Percentiles rank a stretch among this genome's conserved stretches.
phyloP scores from a whole-genome alignment of 345 rosid species.

The Linum lewisii region DNA sequence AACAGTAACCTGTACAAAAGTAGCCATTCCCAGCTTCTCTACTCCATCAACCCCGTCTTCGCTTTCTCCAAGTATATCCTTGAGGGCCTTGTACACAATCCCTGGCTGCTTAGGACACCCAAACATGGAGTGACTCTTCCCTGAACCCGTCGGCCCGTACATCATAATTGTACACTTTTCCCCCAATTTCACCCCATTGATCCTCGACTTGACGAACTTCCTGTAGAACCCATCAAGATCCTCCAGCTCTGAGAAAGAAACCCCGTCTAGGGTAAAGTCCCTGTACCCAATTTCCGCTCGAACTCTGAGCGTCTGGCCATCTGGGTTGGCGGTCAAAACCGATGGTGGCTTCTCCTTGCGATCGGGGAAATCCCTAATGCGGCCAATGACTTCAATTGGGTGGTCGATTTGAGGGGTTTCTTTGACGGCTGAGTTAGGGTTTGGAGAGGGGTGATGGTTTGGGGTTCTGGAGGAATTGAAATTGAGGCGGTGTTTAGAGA shows the following conservation, averaged over 20 bases:
- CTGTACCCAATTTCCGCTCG: slow-evolving; percentile 84
- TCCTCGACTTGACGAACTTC: slow-evolving; percentile 64
- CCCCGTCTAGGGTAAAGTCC: slow-evolving; percentile 80
- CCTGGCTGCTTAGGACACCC: slow-evolving; percentile 86
- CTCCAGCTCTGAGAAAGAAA: slow-evolving; percentile 74
- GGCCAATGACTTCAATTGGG: slow-evolving; percentile 81
- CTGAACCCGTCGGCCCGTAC: slow-evolving; percentile 98
- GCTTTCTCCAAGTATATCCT: slow-evolving; percentile 56
- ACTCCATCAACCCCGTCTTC: slow-evolving; percentile 35
- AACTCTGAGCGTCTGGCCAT: slow-evolving; percentile 50
- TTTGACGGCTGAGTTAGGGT: slow-evolving; percentile 31
- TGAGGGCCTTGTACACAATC: slow-evolving; percentile 68
- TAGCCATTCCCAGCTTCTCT: slow-evolving; percentile 24
- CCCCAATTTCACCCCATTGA: slow-evolving; percentile 71
- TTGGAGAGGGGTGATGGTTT: slow-evolving; percentile 33
- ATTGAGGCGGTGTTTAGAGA: slow-evolving; percentile 59
- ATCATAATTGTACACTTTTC: slow-evolving; percentile 81
- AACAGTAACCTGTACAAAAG: slow-evolving; percentile 85
- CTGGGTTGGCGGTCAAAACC: slow-evolving; percentile 48
- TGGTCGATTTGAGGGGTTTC: slow-evolving; percentile 54
- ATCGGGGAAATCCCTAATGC: slow-evolving; percentile 63
- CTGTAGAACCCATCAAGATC: slow-evolving; percentile 63
- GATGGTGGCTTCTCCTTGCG: slow-evolving; percentile 48
- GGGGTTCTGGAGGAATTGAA: slow-evolving; percentile 34
- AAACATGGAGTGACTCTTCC: slow-evolving; percentile 93